Conservation (phyloP, 371 early-diverging fungal genomes). For the Basidiobolus meristosporus region DNA sequence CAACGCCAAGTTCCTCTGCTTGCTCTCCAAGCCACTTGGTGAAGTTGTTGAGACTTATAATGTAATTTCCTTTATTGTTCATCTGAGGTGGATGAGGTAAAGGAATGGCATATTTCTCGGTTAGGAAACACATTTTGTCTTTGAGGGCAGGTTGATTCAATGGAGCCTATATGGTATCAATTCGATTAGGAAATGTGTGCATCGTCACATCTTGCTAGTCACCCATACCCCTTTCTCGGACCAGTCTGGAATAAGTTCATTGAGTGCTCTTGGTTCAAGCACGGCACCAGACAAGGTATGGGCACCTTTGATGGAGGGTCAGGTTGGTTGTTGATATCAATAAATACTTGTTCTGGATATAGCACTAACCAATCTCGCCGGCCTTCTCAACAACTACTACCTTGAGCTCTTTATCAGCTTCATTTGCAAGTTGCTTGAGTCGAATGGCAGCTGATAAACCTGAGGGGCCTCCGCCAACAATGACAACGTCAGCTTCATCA, state of each 20-base stretch:
- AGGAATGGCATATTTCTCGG: conserved; percentile 59
- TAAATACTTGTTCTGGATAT: background rate
- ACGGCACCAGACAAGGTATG: conserved; percentile 94
- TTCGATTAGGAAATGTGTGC: no score
- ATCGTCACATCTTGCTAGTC: no score
- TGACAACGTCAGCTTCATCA: conserved; percentile 89
- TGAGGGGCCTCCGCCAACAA: conserved; percentile 92
- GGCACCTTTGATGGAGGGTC: conserved; percentile 34
- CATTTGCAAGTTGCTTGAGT: conserved; percentile 73
- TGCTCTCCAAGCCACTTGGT: conserved; percentile 93
- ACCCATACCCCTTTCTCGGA: conserved; percentile 70
- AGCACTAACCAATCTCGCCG: conserved; percentile 57
- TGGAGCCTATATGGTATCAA: no score
- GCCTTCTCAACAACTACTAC: conserved; percentile 93
- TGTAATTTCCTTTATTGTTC: conserved; percentile 93
- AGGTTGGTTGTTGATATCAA: background rate
- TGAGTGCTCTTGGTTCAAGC: conserved; percentile 77
- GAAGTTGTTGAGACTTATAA: conserved; percentile 83
- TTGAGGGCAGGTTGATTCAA: conserved; percentile 69
- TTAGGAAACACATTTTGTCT: conserved; percentile 79
- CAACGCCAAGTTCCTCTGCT: conserved; percentile 94
- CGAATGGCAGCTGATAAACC: conserved; percentile 91
- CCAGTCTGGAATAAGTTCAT: conserved; percentile 96
- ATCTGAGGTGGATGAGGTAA: conserved; percentile 92
- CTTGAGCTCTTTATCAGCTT: conserved; percentile 65